Evolutionary conservation across 805 yeast genomes (phyloP), one percentile per base, ranked within the genome.

Genomic region (Tetrapisispora pingtungensis): DNA sequence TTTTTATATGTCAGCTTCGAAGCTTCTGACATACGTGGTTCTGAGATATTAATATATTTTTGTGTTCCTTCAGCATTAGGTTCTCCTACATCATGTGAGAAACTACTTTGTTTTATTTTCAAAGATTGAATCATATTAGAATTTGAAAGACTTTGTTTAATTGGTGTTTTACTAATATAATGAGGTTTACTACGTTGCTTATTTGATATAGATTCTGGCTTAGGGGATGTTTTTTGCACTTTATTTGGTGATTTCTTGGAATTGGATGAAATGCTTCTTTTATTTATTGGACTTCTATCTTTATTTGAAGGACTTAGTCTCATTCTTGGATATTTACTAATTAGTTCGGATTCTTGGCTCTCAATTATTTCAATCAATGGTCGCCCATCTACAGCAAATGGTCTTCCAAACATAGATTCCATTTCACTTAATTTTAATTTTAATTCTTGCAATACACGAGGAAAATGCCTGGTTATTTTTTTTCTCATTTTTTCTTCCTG

Each of bases 401-500:
- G 66, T 41, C 64, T 58, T 1, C 67, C 66, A 47, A 67, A 64
- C 2, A 54, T 49, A 7, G 60, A 53, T 49, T 81, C 79, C 67
- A 76, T 84, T 12, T 65, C 66, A 3, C 53, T 46, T 4, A 85
- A 53, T 41, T 73, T 73, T 1, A 49, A 35, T 47, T 72, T 74
- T 40, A 90, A 62, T 1, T 69, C 74, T 4, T 66, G 62, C 10
- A 85, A 64, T 0, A 83, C 69, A 32, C 69, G 67, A 0, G 97
- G 97, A 51, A 85, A 66, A 51, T 75, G 74, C 55, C 78, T 77
- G n/a, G 75, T 65, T 7, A 89, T 69, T 43, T 74, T 73, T 52
- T 81, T 81, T 44, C 97, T 68, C 33, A 79, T 68, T 55, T 73
- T 81, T 58, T 88, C 96, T 58, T 90, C 98, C 46, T 81, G 75